A percentile compares a stretch with the other conserved stretches of the same genome.
Evolutionary conservation across 768 basidiomycete genomes (phyloP).

Genomic region (Mrakia hoshinonis): DNA sequence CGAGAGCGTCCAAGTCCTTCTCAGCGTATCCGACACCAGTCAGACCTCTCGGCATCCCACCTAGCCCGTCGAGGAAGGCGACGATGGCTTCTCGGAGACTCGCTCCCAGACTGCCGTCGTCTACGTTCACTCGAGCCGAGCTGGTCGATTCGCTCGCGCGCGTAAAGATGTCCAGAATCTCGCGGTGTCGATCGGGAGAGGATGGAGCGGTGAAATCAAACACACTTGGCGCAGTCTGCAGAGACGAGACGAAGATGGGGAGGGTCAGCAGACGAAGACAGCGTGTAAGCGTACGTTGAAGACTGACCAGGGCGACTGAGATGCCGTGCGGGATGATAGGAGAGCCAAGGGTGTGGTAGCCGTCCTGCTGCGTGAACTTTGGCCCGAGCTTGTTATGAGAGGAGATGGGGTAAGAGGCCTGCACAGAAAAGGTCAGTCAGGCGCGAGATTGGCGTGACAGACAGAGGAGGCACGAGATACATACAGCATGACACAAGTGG

Average conservation of each 20-base stretch:
- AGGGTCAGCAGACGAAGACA: neutral
- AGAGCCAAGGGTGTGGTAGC: conserved; percentile 35
- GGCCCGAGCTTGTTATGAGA: conserved; percentile 90
- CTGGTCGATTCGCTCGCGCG: conserved; percentile 45
- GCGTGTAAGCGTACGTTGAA: neutral
- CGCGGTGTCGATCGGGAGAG: conserved; percentile 73
- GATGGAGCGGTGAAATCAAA: conserved; percentile 95
- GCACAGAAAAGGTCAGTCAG: no score
- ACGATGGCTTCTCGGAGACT: conserved; percentile 50
- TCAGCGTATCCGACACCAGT: conserved; percentile 69
- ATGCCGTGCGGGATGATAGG: conserved; percentile 93
- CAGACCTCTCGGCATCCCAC: conserved; percentile 72
- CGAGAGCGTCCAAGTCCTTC: conserved; percentile 61
- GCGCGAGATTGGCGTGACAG: no score
- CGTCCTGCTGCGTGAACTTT: conserved; percentile 42
- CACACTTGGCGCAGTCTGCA: conserved; percentile 65
- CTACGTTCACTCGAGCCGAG: conserved; percentile 66
- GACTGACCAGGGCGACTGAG: conserved; percentile 60
- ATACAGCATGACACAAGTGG: conserved; percentile 34
- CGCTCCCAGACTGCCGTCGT: conserved; percentile 46
- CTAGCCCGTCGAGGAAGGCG: conserved; percentile 68
- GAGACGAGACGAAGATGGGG: neutral
- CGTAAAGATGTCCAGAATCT: conserved; percentile 53
- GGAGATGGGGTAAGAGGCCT: conserved; percentile 51
- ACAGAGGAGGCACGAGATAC: no score